phyloP scores from a whole-genome alignment of 1,139 yeast genomes.

The Lodderomyces elongisporus region DNA sequence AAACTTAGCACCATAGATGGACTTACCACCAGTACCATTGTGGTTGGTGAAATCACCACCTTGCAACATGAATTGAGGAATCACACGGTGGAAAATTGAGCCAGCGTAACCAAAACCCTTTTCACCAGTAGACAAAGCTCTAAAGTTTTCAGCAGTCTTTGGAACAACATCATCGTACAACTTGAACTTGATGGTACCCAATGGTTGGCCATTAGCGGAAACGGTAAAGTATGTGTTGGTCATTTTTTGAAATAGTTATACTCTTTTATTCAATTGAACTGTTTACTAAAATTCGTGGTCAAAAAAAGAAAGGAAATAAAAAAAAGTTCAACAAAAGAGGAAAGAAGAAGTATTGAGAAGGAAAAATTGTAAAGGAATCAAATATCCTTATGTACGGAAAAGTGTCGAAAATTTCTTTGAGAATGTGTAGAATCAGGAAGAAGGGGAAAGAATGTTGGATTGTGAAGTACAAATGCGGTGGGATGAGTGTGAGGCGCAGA shows the following conservation, averaged over 20 bases:
- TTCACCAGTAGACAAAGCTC: slow-evolving; percentile 96
- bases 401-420: no score
- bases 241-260: slow-evolving; percentile 27
- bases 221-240: slow-evolving; percentile 73
- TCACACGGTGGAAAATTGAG: slow-evolving; percentile 96
- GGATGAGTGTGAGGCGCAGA: no score
- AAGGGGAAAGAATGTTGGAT: no score
- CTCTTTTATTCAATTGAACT: slow-evolving; percentile 2
- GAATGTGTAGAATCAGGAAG: no score
- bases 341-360: not conserved
- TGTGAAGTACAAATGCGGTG: no score
- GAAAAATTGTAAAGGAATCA: no score
- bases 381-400: no score
- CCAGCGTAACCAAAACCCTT: slow-evolving; percentile 93
- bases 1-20: slow-evolving; percentile 94
- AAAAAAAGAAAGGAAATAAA: not conserved
- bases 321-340: not conserved
- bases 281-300: no score
- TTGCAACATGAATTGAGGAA: slow-evolving; percentile 97
- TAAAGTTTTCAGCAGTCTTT: slow-evolving; percentile 97
- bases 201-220: slow-evolving; percentile 53
- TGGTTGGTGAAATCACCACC: slow-evolving; percentile 98
- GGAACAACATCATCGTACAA: slow-evolving; percentile 94
- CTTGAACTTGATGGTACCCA: slow-evolving; percentile 40
- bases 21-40: slow-evolving; percentile 97